phyloP scores from a whole-genome alignment of 2,329 filamentous ascomycete genomes.

The Colletotrichum noveboracense region DNA sequence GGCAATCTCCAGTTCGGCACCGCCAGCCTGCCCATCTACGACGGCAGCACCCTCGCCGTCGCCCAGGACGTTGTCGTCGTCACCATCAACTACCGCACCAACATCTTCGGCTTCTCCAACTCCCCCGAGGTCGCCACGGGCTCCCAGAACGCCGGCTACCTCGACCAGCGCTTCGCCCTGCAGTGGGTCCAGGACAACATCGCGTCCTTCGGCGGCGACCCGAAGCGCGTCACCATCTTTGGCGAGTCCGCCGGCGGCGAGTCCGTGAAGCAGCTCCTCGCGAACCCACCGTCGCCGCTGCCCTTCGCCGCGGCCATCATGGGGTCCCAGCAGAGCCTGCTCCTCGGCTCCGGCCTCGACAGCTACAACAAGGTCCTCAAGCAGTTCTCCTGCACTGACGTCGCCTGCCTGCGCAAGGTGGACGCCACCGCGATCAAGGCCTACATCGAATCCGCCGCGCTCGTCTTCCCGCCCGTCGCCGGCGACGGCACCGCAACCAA shows the following conservation, averaged over 20 bases:
- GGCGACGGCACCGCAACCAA: slow-evolving; percentile 2
- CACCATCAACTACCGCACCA: slow-evolving; percentile 18
- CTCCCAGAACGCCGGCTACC: slow-evolving; percentile 53
- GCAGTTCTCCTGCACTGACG: not conserved
- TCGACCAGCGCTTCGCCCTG: slow-evolving; percentile 63
- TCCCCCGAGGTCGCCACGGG: slow-evolving; percentile 8
- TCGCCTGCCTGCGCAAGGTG: slow-evolving; percentile 1
- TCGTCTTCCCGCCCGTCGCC: slow-evolving; percentile 14
- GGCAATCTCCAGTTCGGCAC: slow-evolving; percentile 20
- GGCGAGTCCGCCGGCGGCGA: slow-evolving; percentile 61
- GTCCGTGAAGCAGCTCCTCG: slow-evolving; percentile 25
- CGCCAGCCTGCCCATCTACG: slow-evolving; percentile 10
- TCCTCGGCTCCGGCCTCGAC: not conserved
- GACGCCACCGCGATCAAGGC: slow-evolving; percentile 5
- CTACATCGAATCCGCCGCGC: not conserved
- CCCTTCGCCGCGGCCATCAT: slow-evolving; percentile 24
- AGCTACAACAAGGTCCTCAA: slow-evolving; percentile 11
- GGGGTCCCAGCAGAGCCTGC: slow-evolving; percentile 14
- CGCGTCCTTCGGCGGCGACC: slow-evolving; percentile 66
- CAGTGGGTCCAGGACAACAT: slow-evolving; percentile 68
- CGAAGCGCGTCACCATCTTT: slow-evolving; percentile 64
- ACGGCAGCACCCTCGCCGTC: slow-evolving; percentile 8
- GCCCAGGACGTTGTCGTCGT: slow-evolving; percentile 14
- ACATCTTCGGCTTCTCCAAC: slow-evolving; percentile 22
- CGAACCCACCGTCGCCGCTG: slow-evolving; percentile 28